phyloP scores from a whole-genome alignment of 1,284 basidiomycete genomes.

The Malassezia sympodialis region DNA sequence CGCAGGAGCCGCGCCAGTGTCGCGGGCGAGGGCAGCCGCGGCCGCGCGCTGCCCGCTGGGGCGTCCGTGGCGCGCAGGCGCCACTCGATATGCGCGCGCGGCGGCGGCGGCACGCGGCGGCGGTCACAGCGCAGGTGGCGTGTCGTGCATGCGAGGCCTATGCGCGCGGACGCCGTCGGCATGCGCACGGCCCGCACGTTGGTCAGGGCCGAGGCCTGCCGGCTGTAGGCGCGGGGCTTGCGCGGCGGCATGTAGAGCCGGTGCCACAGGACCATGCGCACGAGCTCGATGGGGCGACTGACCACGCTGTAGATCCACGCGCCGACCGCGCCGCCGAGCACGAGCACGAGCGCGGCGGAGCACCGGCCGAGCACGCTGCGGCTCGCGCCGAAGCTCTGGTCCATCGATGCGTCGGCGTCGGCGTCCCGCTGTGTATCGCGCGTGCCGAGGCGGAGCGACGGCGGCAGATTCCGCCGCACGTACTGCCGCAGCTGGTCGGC shows the following conservation, averaged over 20 bases:
- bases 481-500: constrained; percentile 8
- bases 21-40: not conserved
- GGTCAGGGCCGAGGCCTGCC: not conserved
- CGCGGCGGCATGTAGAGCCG: constrained; percentile 16
- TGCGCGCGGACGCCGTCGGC: not conserved
- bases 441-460: not conserved
- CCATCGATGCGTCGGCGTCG: constrained; percentile 15
- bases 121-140: constrained; percentile 11
- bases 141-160: constrained; percentile 1
- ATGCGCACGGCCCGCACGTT: constrained; percentile 7
- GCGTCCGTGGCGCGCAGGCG: not conserved
- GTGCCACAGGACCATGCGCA: constrained; percentile 46
- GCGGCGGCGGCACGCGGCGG: not conserved
- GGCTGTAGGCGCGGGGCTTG: constrained; percentile 1
- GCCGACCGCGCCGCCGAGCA: constrained; percentile 39
- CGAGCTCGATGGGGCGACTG: constrained; percentile 47
- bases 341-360: constrained; percentile 33
- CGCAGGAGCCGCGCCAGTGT: constrained; percentile 4
- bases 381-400: constrained; percentile 36
- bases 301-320: constrained; percentile 41
- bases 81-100: not conserved
- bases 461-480: not conserved
- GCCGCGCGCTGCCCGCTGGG: not conserved
- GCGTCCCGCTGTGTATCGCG: not conserved
- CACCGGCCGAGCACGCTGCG: constrained; percentile 32